Evolutionary conservation across 331 rosid species (phyloP), one percentile per base, ranked within the genome.

Genomic region (Quercus phellos): DNA sequence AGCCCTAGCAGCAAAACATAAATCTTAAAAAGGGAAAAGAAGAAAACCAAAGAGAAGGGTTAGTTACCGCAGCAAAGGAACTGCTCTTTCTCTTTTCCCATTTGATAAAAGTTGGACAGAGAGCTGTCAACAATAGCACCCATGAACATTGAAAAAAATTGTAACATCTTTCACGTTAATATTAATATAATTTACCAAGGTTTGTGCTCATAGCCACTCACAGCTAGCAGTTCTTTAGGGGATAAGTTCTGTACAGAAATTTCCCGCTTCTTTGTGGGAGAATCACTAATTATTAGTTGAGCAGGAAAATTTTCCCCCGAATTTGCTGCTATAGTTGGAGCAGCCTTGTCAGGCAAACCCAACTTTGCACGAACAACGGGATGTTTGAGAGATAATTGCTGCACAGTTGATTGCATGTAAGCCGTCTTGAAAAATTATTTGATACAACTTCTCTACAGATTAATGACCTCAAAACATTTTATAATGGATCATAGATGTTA

Each of bases 61-160:
- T 35, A 85, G 86, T 85, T 88, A 94, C 99, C 81, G 77, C 46
- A 94, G 87, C 50, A 94, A 73, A 78, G 90, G 90, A 78, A 92
- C 84, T 55, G 94, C 97, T 70, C 81, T 78, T 77, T 90, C 99
- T 68, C 63, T 83, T 64, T 88, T 85, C 74, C 87, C 74, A 56
- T 85, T 74, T 55, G 87, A 78, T 75, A 88, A 80, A 81, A 84
- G 85, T 76, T 86, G 92, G 76, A 92, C 75, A 51, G 99, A 77
- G 82, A 92, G 88, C 99, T 94, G 91, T 78, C 74, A 83, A 74
- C 68, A 87, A 83, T 66, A 60, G 68, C 74, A 76, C 54, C 51
- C 77, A 80, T 50, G 59, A 81, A 70, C 54, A 9, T 53, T 56
- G 73, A 72, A 68, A 79, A 72, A 50, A 73, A 68, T 64, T 53